These are phyloP conservation scores for Ministeria vibrans DNA, from an alignment of 78 protist species.

Conservation along the genomic window DNA sequence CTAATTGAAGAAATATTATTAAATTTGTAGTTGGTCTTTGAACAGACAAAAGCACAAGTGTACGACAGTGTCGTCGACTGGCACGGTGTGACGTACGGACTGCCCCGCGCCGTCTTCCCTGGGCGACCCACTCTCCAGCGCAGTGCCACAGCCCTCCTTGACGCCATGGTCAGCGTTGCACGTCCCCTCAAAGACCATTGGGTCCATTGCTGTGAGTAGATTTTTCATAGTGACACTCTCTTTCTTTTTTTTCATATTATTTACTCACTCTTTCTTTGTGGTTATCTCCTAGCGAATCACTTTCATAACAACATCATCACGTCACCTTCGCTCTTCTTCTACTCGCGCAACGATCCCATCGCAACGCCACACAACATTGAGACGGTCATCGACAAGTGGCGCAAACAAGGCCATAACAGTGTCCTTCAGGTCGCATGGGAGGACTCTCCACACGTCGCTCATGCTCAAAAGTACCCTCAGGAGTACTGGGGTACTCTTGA, in stretches of 20 bases:
- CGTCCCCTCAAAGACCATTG: background rate
- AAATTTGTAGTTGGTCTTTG: no score
- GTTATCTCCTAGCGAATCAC: no score
- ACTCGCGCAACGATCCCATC: background rate
- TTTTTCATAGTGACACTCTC: no score
- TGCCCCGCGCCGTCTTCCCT: background rate
- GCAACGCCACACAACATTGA: background rate
- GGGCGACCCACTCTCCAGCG: background rate
- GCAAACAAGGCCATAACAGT: background rate
- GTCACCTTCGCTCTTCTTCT: background rate
- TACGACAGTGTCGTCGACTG: background rate
- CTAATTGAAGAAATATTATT: no score
- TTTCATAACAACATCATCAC: background rate
- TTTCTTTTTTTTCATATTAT: no score
- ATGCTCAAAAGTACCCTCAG: background rate
- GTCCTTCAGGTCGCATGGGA: background rate
- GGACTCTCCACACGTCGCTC: background rate
- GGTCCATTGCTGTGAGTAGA: no score
- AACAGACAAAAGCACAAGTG: background rate
- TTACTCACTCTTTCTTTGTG: no score
- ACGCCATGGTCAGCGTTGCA: background rate
- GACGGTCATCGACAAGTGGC: background rate
- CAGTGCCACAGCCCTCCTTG: background rate
- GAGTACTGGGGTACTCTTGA: background rate
- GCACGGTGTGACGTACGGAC: background rate